Percentiles rank a stretch among this genome's conserved stretches.
Evolutionary conservation across 441 rosid species (phyloP).

Genomic region (Gossypium schwendimanii): DNA sequence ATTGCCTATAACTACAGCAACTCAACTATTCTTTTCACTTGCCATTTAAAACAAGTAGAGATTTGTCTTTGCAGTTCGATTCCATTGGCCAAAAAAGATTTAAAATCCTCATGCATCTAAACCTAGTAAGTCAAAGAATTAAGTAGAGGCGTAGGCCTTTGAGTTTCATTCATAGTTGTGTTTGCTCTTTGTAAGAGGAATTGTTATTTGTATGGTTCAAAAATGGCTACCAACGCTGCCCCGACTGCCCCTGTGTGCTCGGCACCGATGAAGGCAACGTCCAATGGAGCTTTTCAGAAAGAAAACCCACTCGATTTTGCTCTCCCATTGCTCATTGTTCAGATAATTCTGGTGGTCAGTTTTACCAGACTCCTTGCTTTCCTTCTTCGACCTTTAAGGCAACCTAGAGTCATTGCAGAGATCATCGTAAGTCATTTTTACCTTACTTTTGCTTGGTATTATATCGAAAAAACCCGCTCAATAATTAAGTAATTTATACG

Average conservation of each 20-base stretch:
- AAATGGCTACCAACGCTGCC: slow-evolving; percentile 4
- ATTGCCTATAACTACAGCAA: background rate
- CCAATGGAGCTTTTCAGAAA: slow-evolving; percentile 62
- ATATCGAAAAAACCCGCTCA: background rate
- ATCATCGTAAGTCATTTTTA: slow-evolving; percentile 36
- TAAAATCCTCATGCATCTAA: background rate
- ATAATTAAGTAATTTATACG: no score
- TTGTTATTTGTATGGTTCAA: background rate
- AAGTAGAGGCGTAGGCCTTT: background rate
- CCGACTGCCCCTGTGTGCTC: background rate
- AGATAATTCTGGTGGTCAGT: slow-evolving; percentile 43
- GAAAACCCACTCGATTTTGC: slow-evolving; percentile 55
- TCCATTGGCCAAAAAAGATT: background rate
- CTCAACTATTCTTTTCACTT: background rate
- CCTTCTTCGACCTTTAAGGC: slow-evolving; percentile 45
- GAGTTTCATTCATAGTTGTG: background rate
- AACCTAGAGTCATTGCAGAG: slow-evolving; percentile 60
- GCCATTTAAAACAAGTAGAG: no score
- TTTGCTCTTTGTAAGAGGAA: background rate
- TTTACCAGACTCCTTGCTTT: slow-evolving; percentile 44
- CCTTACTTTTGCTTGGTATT: background rate
- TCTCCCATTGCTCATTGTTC: slow-evolving; percentile 53
- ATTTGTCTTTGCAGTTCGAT: background rate
- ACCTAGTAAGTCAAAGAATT: background rate
- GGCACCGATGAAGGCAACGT: slow-evolving; percentile 55